Conservation (phyloP, 805 yeast genomes). For the Candida andamanensis region DNA sequence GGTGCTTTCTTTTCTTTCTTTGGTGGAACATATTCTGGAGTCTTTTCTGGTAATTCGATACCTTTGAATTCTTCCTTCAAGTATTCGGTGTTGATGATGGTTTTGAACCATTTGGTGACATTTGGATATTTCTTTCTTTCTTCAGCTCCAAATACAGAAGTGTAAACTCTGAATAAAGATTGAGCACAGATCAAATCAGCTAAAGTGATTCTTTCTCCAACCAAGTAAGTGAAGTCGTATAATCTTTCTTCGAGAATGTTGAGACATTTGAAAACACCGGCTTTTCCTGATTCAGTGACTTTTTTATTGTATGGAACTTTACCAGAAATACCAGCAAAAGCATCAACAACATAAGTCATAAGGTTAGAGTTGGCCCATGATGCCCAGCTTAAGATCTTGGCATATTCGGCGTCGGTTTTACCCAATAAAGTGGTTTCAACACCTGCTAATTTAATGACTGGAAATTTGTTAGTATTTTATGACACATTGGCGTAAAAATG, state of each 20-base stretch:
- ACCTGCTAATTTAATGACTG: slow-evolving; percentile 41
- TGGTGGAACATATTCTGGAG: slow-evolving; percentile 64
- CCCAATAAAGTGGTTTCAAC: slow-evolving; percentile 51
- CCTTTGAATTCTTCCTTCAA: slow-evolving; percentile 46
- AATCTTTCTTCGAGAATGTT: slow-evolving; percentile 52
- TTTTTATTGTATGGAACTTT: slow-evolving; percentile 73
- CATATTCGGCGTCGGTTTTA: slow-evolving; percentile 56
- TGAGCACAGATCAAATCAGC: slow-evolving; percentile 63
- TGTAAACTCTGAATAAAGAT: slow-evolving; percentile 50
- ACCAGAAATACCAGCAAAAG: slow-evolving; percentile 62
- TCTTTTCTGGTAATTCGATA: slow-evolving; percentile 58
- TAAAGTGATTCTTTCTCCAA: slow-evolving; percentile 48
- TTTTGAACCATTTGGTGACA: slow-evolving; percentile 66
- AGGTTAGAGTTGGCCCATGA: slow-evolving; percentile 72
- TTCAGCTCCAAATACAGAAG: slow-evolving; percentile 53
- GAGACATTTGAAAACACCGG: slow-evolving; percentile 18
- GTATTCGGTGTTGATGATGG: slow-evolving; percentile 43
- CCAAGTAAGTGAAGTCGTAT: slow-evolving; percentile 59
- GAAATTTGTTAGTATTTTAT: slow-evolving; percentile 18
- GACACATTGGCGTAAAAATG: neutral
- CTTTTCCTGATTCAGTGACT: slow-evolving; percentile 46
- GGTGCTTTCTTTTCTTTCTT: slow-evolving; percentile 59
- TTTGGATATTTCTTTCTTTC: slow-evolving; percentile 64
- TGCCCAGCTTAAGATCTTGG: slow-evolving; percentile 68
- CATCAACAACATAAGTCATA: slow-evolving; percentile 40